phyloP scores from a whole-genome alignment of 2,329 filamentous ascomycete species.

The Corniculantispora saksenae region DNA sequence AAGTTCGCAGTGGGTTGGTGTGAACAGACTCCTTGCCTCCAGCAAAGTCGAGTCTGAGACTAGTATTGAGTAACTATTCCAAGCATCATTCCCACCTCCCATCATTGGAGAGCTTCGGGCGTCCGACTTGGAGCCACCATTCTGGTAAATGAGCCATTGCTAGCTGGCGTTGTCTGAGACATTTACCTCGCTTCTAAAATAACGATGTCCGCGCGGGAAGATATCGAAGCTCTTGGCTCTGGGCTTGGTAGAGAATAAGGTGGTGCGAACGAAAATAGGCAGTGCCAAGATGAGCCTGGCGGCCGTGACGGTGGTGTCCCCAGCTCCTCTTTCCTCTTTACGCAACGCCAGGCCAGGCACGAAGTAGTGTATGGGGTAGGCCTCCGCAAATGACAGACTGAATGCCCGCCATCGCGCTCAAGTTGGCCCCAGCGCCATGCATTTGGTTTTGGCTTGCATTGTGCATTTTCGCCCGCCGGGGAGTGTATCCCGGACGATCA shows the following conservation, averaged over 20 bases:
- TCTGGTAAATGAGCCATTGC: neutral
- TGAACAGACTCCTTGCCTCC: neutral
- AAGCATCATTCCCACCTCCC: neutral
- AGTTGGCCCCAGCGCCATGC: conserved; percentile 1
- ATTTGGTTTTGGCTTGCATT: conserved; percentile 1
- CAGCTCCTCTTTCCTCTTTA: conserved; percentile 1
- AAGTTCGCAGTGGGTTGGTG: too few relatives aligned
- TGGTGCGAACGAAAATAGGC: neutral
- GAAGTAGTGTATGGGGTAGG: neutral
- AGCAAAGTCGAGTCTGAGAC: neutral
- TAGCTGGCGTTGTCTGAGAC: neutral
- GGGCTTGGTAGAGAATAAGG: neutral
- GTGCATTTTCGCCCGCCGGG: neutral
- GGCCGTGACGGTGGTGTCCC: too few relatives aligned
- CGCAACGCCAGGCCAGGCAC: neutral
- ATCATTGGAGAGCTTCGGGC: neutral
- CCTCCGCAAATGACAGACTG: neutral
- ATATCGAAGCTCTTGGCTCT: neutral
- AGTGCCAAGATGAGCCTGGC: neutral
- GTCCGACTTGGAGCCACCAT: neutral
- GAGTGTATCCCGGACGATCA: conserved; percentile 6
- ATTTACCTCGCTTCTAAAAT: neutral
- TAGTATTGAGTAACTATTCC: too few relatives aligned
- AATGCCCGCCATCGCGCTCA: neutral
- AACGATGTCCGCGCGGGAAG: neutral